Evolutionary conservation across 139 green algal species (phyloP).

Genomic region (Desmodesmus armatus): DNA sequence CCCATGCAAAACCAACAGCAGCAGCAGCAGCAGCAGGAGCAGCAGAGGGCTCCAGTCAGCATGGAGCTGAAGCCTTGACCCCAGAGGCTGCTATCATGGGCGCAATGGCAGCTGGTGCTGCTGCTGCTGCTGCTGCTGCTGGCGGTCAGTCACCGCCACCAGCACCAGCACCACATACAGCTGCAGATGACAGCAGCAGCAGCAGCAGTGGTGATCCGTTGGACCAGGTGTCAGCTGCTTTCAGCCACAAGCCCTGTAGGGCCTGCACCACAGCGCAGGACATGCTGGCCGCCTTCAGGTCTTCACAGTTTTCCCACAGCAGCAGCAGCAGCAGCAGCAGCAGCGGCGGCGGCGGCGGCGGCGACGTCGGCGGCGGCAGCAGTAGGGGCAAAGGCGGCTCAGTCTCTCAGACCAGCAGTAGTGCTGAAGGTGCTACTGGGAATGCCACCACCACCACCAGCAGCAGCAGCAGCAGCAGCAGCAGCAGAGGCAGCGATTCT

Average conservation of each 20-base stretch:
- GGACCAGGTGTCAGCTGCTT: not conserved
- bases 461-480: constrained; percentile 34
- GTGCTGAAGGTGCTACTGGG: not conserved
- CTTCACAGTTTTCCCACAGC: not conserved
- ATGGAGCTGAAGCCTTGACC: not conserved
- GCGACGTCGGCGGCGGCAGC: not conserved
- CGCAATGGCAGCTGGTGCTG: not conserved
- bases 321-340: constrained; percentile 32
- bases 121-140: not conserved
- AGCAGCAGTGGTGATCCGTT: not conserved
- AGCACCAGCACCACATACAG: not conserved
- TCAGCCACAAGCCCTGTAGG: constrained; percentile 22
- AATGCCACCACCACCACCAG: not conserved
- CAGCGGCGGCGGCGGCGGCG: not conserved
- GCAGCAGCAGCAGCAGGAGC: constrained; percentile 7
- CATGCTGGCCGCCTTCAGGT: constrained; percentile 40
- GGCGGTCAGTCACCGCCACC: not conserved
- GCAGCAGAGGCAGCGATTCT: constrained; percentile 17
- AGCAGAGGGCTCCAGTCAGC: not conserved
- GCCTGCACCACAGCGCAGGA: constrained; percentile 41
- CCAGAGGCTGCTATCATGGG: not conserved
- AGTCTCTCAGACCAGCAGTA: not conserved
- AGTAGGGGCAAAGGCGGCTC: not conserved
- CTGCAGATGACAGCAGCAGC: constrained; percentile 7
- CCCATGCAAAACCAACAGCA: not conserved